phyloP scores from a whole-genome alignment of 192 early-diverging fungal genomes.

The Phlyctochytrium arcticum region DNA sequence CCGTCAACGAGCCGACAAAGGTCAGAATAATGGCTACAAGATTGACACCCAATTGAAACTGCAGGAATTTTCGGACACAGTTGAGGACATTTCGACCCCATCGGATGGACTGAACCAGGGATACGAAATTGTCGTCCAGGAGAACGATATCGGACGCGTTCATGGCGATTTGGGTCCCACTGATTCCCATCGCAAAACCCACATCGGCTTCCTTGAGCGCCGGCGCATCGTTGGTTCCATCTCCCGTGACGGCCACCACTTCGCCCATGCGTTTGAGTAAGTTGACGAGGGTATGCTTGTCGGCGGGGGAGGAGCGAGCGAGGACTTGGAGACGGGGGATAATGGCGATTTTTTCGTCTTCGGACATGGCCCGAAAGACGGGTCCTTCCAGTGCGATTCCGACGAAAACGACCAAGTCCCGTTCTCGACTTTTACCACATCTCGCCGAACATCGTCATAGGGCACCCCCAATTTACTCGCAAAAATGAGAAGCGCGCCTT shows the following conservation, averaged over 20 bases:
- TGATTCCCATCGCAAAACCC: slow-evolving; percentile 62
- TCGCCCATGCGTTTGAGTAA: slow-evolving; percentile 52
- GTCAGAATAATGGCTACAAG: slow-evolving; percentile 52
- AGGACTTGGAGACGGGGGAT: slow-evolving; percentile 52
- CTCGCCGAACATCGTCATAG: slow-evolving; percentile 39
- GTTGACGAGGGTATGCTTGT: slow-evolving; percentile 52
- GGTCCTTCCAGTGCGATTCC: slow-evolving; percentile 60
- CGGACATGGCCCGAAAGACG: slow-evolving; percentile 46
- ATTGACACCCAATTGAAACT: slow-evolving; percentile 61
- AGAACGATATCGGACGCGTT: slow-evolving; percentile 61
- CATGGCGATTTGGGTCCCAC: slow-evolving; percentile 58
- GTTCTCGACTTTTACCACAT: slow-evolving; percentile 41
- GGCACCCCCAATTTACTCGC: slow-evolving; percentile 39
- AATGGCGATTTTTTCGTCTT: slow-evolving; percentile 46
- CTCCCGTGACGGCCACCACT: slow-evolving; percentile 60
- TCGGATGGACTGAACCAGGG: slow-evolving; percentile 48
- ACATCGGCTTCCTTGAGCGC: slow-evolving; percentile 59
- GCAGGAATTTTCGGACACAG: slow-evolving; percentile 57
- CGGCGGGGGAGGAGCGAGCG: slow-evolving; percentile 47
- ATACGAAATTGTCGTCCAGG: slow-evolving; percentile 60
- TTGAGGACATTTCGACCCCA: slow-evolving; percentile 61
- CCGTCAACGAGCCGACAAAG: slow-evolving; percentile 48
- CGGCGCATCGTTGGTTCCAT: slow-evolving; percentile 60
- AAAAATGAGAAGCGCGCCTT: slow-evolving; percentile 55
- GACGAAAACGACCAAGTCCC: slow-evolving; percentile 56